A percentile compares a stretch with the other conserved stretches of the same genome.
Evolutionary conservation across 2,329 filamentous ascomycete species (phyloP).

Genomic region (Rhexocercosporidium sp.): DNA sequence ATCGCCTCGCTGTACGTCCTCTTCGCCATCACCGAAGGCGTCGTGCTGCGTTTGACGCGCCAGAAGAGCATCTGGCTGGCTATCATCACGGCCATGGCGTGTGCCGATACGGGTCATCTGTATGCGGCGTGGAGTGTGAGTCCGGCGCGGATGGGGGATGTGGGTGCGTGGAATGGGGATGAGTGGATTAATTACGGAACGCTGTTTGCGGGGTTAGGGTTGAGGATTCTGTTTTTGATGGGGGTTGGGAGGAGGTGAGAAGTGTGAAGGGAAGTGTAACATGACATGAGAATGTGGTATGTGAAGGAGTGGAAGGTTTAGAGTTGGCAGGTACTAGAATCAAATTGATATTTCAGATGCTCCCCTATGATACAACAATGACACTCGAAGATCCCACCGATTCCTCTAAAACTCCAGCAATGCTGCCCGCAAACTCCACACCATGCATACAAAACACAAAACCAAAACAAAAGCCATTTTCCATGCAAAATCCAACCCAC

Average conservation of each 20-base stretch:
- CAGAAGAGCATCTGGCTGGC: conserved; percentile 41
- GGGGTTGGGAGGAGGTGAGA: conserved; percentile 39
- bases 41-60: conserved; percentile 38
- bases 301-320: no score
- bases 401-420: neutral
- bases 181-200: conserved; percentile 47
- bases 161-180: conserved; percentile 43
- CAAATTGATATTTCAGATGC: no score
- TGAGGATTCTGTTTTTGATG: conserved; percentile 46
- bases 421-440: neutral
- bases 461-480: neutral
- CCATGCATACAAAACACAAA: neutral
- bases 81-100: conserved; percentile 34
- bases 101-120: conserved; percentile 41
- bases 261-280: neutral
- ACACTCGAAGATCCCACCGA: neutral
- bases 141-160: conserved; percentile 34
- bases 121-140: conserved; percentile 45
- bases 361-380: no score
- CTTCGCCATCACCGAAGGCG: conserved; percentile 41
- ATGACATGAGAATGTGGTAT: neutral
- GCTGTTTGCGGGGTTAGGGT: conserved; percentile 40
- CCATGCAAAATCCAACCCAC: neutral
- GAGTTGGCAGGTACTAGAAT: no score
- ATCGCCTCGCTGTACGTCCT: conserved; percentile 41